Evolutionary conservation across 2,329 filamentous ascomycete species (phyloP), one percentile per base, ranked within the genome.

Genomic region (Sclerotinia spermophila): DNA sequence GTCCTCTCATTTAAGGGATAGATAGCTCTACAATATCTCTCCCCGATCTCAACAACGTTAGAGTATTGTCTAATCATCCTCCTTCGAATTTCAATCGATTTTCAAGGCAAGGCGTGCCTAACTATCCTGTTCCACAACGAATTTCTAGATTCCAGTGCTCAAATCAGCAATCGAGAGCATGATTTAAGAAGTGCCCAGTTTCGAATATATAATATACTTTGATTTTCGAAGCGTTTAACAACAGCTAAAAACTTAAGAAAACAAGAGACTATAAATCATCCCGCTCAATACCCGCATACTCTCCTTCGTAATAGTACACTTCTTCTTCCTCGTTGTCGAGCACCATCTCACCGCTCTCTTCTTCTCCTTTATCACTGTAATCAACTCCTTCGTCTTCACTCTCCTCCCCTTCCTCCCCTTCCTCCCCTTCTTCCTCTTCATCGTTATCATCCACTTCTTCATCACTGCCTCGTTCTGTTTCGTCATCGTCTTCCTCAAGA

Each of bases 81-180:
- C 6, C 3, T 38, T 2, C 21, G 1, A 38, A 5, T 8, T 5
- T n/a, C 33, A 38, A 59, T 7, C 13, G 0, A n/a, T 59, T 0
- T 48, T 48, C 45, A 24, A 48, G 13, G n/a, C 11, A 13, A 24
- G 48, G 48, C n/a, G n/a, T 8, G 8, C n/a, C 13, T 11, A n/a
- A n/a, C 56, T 38, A 8, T 4, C 0, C 15, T 8, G 2, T 5
- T 15, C 17, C 6, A 2, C 17, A n/a, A 38, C 8, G 56, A 17
- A n/a, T 40, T 8, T 17, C 15, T 11, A 1, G 21, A 35, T 38
- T 24, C 6, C 1, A 4, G 11, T 6, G 17, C 2, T 59, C 24
- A 7, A 38, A 4, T 40, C 21, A 3, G 4, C 2, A 38, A n/a
- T n/a, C 21, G 56, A 40, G 2, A 38, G 21, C 21, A n/a, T 1